phyloP scores from a whole-genome alignment of 116 monocot genomes.

The Trichopus zeylanicus region DNA sequence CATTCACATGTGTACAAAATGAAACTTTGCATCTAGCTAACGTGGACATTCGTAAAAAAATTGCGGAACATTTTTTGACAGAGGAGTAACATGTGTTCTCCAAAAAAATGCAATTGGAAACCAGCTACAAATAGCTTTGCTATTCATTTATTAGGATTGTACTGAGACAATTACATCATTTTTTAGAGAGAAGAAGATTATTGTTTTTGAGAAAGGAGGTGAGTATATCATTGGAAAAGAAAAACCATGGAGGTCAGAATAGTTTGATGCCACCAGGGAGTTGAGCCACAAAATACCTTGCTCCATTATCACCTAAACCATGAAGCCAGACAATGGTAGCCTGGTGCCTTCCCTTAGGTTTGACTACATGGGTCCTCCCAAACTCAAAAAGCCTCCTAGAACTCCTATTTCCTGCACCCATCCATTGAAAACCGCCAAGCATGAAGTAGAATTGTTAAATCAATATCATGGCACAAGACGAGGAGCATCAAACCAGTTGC shows the following conservation, averaged over 20 bases:
- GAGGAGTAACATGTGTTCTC: too few species aligned
- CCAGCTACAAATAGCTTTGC: too few species aligned
- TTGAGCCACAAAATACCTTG: slow-evolving; percentile 17
- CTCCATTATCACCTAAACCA: slow-evolving; percentile 53
- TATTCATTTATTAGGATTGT: too few species aligned
- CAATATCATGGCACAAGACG: not conserved
- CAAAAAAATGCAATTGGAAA: too few species aligned
- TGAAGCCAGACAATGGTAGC: slow-evolving; percentile 63
- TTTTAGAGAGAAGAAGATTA: too few species aligned
- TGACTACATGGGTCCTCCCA: slow-evolving; percentile 46
- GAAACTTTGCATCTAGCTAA: too few species aligned
- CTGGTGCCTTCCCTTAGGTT: slow-evolving; percentile 39
- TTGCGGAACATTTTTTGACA: too few species aligned
- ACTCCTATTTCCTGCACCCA: slow-evolving; percentile 17
- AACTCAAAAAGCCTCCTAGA: slow-evolving; percentile 21
- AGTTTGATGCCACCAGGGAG: not conserved
- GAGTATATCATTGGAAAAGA: too few species aligned
- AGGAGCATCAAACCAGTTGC: not conserved
- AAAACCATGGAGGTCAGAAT: not conserved
- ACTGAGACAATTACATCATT: too few species aligned
- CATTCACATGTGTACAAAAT: too few species aligned
- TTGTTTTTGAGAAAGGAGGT: not conserved
- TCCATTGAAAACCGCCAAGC: not conserved
- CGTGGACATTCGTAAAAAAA: too few species aligned
- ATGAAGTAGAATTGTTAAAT: not conserved